Evolutionary conservation across 2,329 filamentous ascomycete species (phyloP), one percentile per base, ranked within the genome.

Genomic region (Penicillium polonicum): DNA sequence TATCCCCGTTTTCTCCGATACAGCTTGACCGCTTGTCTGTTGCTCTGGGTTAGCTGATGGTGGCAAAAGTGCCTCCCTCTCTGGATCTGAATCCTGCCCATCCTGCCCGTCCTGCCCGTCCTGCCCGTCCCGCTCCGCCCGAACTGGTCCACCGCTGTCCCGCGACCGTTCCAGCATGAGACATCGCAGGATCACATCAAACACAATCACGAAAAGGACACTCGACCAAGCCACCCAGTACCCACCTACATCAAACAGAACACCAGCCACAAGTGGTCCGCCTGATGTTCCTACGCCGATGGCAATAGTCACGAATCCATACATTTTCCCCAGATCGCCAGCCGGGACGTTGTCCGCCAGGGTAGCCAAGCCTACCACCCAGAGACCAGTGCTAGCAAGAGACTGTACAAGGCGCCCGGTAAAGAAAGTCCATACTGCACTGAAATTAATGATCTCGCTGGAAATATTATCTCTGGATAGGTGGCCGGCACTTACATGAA

Each of bases 211-310:
- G 0, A 55, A 55, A 19, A 73, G 61, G 0, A 70, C 68, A 27
- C 65, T 67, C 0, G 59, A 60, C 70, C 70, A 74, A 4, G 70
- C 69, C 8, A 59, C 38, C 66, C 67, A 70, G 31, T 74, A 73
- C 6, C 70, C 70, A 2, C 60, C 58, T 4, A 67, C 9, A 25
- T 70, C 61, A 17, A 73, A 66, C 1, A 74, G 38, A 12, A 67
- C 51, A 0, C 70, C 72, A 8, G 68, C 64, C 0, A 68, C 48
- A 29, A 69, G 63, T 1, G 72, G 72, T 1, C 70, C 71, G 4
- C 57, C 61, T 1, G 67, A 65, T 2, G 67, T 63, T 4, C 72
- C 72, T 12, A 63, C 63, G 1, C 63, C 63, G 21, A 69, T 59
- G 19, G 67, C 58, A n/a, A 66, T 48, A 5, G 61, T 65, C 19